Conservation (phyloP, 2,329 filamentous ascomycete species). For the Plenodomus tracheiphilus region DNA sequence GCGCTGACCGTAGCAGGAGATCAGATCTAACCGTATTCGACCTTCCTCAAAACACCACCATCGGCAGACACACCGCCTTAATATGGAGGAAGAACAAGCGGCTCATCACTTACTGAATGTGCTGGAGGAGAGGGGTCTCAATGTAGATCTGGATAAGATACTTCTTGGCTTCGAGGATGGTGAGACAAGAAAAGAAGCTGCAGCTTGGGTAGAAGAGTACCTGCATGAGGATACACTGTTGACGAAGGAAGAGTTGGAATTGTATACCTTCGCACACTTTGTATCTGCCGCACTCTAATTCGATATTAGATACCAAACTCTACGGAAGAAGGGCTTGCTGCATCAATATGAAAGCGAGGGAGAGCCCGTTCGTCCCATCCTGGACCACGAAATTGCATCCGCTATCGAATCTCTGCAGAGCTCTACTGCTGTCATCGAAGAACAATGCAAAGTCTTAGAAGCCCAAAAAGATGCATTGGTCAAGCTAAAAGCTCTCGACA, state of each 20-base stretch:
- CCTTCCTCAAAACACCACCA: constrained; percentile 27
- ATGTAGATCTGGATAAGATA: constrained; percentile 51
- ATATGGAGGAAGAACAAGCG: constrained; percentile 41
- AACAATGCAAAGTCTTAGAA: constrained; percentile 64
- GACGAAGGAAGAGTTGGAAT: constrained; percentile 53
- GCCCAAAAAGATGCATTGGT: constrained; percentile 66
- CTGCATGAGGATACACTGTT: constrained; percentile 51
- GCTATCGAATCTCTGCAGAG: constrained; percentile 67
- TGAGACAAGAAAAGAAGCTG: constrained; percentile 46
- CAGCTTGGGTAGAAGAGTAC: constrained; percentile 53
- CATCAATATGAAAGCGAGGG: constrained; percentile 37
- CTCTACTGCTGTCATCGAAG: constrained; percentile 66
- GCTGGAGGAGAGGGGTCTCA: constrained; percentile 50
- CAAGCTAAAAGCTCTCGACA: constrained; percentile 55
- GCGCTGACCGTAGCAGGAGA: constrained; percentile 19
- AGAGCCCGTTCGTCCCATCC: constrained; percentile 51
- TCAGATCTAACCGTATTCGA: constrained; percentile 26
- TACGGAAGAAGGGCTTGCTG: constrained; percentile 38
- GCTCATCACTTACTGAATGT: constrained; percentile 50
- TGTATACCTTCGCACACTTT: constrained; percentile 39
- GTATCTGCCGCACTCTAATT: background rate
- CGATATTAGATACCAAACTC: constrained; percentile 32
- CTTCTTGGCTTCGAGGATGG: constrained; percentile 52
- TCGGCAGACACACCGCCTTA: constrained; percentile 2
- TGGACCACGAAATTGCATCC: constrained; percentile 62